Conservation (phyloP, 805 yeast species). For the Candida ortonii region DNA sequence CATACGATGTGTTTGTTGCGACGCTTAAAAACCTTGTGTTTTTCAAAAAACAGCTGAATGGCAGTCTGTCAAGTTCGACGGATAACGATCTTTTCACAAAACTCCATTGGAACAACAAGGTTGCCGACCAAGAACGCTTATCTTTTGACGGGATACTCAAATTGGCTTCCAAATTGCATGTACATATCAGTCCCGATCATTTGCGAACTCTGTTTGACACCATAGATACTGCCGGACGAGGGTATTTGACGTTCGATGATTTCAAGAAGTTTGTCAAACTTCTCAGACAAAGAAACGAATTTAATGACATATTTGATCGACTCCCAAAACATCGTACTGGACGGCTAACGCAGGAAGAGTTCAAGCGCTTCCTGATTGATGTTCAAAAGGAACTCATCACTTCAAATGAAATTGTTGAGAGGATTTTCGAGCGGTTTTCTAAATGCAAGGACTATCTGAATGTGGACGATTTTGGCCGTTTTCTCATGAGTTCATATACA, state of each 20-base stretch:
- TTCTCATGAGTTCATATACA: slow-evolving; percentile 33
- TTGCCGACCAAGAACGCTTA: slow-evolving; percentile 35
- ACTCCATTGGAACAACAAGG: slow-evolving; percentile 59
- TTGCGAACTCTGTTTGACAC: slow-evolving; percentile 49
- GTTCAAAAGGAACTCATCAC: slow-evolving; percentile 46
- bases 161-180: slow-evolving; percentile 65
- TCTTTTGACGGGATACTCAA: slow-evolving; percentile 66
- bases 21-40: slow-evolving; percentile 55
- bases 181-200: slow-evolving; percentile 59
- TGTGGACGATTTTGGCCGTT: slow-evolving; percentile 30
- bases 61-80: slow-evolving; percentile 51
- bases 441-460: slow-evolving; percentile 19
- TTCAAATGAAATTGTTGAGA: slow-evolving; percentile 28
- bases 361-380: slow-evolving; percentile 42
- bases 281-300: slow-evolving; percentile 64
- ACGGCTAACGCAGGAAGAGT: slow-evolving; percentile 30
- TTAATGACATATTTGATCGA: slow-evolving; percentile 38
- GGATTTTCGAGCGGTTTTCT: slow-evolving; percentile 40
- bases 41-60: slow-evolving; percentile 59
- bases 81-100: slow-evolving; percentile 42
- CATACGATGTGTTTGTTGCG: slow-evolving; percentile 51
- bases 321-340: slow-evolving; percentile 21
- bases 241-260: slow-evolving; percentile 62
- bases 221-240: slow-evolving; percentile 49
- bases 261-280: slow-evolving; percentile 72